phyloP scores from a whole-genome alignment of 768 basidiomycete genomes.

The Boletus subcaerulescens region DNA sequence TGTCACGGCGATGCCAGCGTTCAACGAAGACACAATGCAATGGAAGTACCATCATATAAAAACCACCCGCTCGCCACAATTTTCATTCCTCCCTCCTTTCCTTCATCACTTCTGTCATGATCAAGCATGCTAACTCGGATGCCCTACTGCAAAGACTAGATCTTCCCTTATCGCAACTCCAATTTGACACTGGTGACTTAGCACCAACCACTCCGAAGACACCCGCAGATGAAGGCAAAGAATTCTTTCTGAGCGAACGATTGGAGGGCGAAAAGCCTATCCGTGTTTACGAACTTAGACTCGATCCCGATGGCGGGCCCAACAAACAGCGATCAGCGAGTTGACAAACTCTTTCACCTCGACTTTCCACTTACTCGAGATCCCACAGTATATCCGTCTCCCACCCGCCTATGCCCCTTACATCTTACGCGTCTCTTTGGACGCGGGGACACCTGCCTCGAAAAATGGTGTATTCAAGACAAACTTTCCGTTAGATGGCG shows the following conservation, averaged over 20 bases:
- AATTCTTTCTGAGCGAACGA: conserved; percentile 70
- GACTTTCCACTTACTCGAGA: conserved; percentile 9
- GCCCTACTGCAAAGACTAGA: not conserved
- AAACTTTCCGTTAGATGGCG: conserved; percentile 95
- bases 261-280: conserved; percentile 59
- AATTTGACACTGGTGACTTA: not conserved
- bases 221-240: conserved; percentile 89
- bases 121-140: not conserved
- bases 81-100: not conserved
- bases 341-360: conserved; percentile 11
- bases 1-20: conserved; percentile 9
- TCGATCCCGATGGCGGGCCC: conserved; percentile 91
- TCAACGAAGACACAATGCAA: conserved; percentile 6
- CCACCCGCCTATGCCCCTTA: conserved; percentile 90
- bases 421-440: conserved; percentile 84
- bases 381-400: conserved; percentile 84
- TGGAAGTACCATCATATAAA: conserved; percentile 13
- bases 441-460: conserved; percentile 88
- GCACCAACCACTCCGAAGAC: conserved; percentile 68
- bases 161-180: conserved; percentile 17
- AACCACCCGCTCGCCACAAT: conserved; percentile 4
- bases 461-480: conserved; percentile 92
- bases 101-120: conserved; percentile 15
- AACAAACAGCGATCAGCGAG: conserved; percentile 79
- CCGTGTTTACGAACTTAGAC: conserved; percentile 78